Evolutionary conservation across 2,329 filamentous ascomycete genomes (phyloP).

Genomic region (Calonectria honghensis): DNA sequence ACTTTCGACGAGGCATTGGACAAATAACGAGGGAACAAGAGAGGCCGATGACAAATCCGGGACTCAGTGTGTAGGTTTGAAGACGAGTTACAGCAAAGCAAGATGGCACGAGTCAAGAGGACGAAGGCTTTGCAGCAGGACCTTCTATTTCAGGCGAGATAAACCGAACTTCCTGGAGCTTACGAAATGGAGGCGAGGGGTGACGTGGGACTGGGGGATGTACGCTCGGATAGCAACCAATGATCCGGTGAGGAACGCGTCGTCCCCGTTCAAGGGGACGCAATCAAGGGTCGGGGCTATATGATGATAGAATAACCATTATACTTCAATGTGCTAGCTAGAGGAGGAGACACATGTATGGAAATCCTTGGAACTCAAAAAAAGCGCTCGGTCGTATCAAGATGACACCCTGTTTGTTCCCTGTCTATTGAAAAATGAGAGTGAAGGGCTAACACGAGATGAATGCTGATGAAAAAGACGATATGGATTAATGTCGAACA

Average conservation of each 20-base stretch:
- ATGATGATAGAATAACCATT: constrained; percentile 5
- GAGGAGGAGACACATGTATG: not conserved
- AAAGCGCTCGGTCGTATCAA: constrained; percentile 26
- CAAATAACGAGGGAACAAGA: constrained; percentile 24
- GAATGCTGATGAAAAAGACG: not conserved
- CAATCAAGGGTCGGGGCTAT: not conserved
- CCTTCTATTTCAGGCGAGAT: constrained; percentile 13
- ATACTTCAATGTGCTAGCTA: not conserved
- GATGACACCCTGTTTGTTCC: constrained; percentile 25
- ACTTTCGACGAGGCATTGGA: constrained; percentile 34
- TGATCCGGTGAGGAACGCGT: not conserved
- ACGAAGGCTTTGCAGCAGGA: constrained; percentile 14
- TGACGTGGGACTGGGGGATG: not conserved
- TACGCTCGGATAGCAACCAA: not conserved
- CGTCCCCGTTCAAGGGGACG: not conserved
- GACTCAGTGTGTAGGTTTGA: not conserved
- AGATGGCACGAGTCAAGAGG: not conserved
- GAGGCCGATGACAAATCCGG: not conserved
- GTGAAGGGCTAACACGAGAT: constrained; percentile 1
- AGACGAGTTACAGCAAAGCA: constrained; percentile 9
- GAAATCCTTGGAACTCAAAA: constrained; percentile 5
- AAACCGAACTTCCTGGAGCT: constrained; percentile 19
- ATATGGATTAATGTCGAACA: not conserved
- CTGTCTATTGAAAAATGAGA: not conserved
- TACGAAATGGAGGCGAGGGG: constrained; percentile 20